These are phyloP conservation scores for Candida sp. DNA, from an alignment of 1,139 yeast species.

Conservation along the genomic window DNA sequence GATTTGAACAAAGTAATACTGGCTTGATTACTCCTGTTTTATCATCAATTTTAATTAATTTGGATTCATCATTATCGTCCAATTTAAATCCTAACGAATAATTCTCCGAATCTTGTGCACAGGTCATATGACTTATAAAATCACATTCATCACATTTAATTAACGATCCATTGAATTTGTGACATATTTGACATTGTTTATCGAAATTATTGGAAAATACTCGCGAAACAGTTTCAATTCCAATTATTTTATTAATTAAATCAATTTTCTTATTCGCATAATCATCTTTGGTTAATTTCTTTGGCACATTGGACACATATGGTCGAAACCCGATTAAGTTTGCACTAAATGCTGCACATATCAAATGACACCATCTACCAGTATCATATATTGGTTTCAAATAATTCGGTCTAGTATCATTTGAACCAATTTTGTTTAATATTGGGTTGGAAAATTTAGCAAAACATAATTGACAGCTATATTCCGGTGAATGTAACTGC, in stretches of 20 bases:
- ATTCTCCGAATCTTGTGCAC: conserved; percentile 54
- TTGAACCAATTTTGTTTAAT: conserved; percentile 38
- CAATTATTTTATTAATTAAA: conserved; percentile 14
- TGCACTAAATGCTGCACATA: conserved; percentile 62
- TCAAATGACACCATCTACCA: conserved; percentile 79
- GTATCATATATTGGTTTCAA: conserved; percentile 61
- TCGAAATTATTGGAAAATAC: conserved; percentile 22
- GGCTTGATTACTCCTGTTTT: conserved; percentile 40
- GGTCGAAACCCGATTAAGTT: conserved; percentile 18
- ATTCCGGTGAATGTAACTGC: conserved; percentile 56
- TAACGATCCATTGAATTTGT: conserved; percentile 26
- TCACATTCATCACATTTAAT: conserved; percentile 28
- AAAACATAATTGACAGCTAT: conserved; percentile 67
- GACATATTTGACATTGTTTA: conserved; percentile 26
- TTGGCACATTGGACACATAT: conserved; percentile 1
- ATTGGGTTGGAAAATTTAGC: conserved; percentile 49
- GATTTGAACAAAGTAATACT: conserved; percentile 40
- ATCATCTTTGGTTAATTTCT: conserved; percentile 8
- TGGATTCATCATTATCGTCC: conserved; percentile 14
- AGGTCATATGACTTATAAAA: conserved; percentile 53
- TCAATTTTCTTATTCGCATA: conserved; percentile 11
- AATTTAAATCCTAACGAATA: conserved; percentile 47
- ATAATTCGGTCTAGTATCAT: conserved; percentile 54
- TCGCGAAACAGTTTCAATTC: conserved; percentile 28
- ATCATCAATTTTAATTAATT: conserved; percentile 22